These are phyloP conservation scores for Capsicum rhomboideum DNA, from an alignment of 257 asterid genomes.

Conservation along the genomic window DNA sequence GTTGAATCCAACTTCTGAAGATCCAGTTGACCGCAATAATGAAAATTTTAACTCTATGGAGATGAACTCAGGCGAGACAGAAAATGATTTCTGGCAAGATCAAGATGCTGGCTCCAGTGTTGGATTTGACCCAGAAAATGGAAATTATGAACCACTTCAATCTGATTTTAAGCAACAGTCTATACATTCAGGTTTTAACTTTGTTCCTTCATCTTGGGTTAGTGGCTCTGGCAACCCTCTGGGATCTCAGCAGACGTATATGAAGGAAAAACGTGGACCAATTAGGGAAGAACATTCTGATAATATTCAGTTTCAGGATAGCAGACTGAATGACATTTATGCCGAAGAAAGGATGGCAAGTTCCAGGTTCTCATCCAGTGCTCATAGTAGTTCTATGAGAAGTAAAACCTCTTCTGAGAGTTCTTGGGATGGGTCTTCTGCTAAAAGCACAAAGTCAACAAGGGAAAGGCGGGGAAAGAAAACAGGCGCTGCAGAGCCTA, in stretches of 20 bases:
- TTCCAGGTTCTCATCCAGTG: slow-evolving; percentile 39
- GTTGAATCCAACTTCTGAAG: slow-evolving; percentile 46
- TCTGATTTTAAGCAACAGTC: slow-evolving; percentile 46
- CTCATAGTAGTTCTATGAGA: slow-evolving; percentile 33
- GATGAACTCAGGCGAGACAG: slow-evolving; percentile 45
- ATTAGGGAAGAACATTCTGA: slow-evolving; percentile 38
- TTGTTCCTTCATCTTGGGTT: slow-evolving; percentile 52
- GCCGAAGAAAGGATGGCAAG: slow-evolving; percentile 45
- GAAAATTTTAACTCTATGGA: slow-evolving; percentile 47
- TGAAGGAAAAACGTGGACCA: slow-evolving; percentile 51
- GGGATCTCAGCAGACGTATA: slow-evolving; percentile 44
- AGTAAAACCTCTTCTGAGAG: slow-evolving; percentile 42
- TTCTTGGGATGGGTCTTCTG: slow-evolving; percentile 42
- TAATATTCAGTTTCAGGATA: slow-evolving; percentile 41
- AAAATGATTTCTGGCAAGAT: slow-evolving; percentile 55
- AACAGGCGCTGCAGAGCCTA: slow-evolving; percentile 18
- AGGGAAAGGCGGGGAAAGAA: slow-evolving; percentile 42
- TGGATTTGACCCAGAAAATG: slow-evolving; percentile 42
- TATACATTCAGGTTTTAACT: slow-evolving; percentile 37
- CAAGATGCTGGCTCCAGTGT: slow-evolving; percentile 43
- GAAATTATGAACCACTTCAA: slow-evolving; percentile 30
- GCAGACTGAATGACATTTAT: slow-evolving; percentile 40
- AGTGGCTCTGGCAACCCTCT: slow-evolving; percentile 32
- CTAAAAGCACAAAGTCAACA: slow-evolving; percentile 24
- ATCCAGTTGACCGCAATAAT: slow-evolving; percentile 40